Conservation (phyloP, 176 grass and related monocot genomes). For the Thalia dealbata region DNA sequence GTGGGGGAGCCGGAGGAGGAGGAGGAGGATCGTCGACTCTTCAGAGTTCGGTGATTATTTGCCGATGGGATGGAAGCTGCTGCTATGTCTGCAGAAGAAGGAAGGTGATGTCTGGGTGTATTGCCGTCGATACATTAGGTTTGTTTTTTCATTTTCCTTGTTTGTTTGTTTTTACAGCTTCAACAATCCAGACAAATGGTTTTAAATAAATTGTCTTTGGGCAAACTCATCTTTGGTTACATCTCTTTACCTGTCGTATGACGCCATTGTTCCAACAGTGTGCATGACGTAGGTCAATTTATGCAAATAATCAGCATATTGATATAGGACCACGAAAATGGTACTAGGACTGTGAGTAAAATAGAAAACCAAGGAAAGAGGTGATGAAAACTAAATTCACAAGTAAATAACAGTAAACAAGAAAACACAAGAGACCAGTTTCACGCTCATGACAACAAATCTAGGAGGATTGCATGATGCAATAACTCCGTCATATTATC, state of each 20-base stretch:
- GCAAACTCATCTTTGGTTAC: no score
- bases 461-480: no score
- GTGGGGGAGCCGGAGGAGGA: slow-evolving; percentile 43
- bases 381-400: no score
- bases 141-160: slow-evolving; percentile 1
- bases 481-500: no score
- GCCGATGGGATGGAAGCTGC: slow-evolving; percentile 71
- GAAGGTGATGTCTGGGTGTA: slow-evolving; percentile 32
- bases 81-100: slow-evolving; percentile 74
- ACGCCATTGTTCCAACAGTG: not conserved
- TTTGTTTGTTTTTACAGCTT: slow-evolving; percentile 12
- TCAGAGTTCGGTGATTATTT: slow-evolving; percentile 75
- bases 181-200: not conserved
- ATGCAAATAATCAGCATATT: no score
- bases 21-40: slow-evolving; percentile 64
- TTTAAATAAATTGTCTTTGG: not conserved
- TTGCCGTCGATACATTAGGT: slow-evolving; percentile 73
- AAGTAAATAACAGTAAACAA: no score
- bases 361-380: no score
- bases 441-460: no score
- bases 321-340: no score
- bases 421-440: no score
- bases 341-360: no score
- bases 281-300: not conserved
- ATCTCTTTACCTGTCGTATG: not conserved